phyloP scores from a whole-genome alignment of 306 rosid genomes.

The Citrullus amarus region DNA sequence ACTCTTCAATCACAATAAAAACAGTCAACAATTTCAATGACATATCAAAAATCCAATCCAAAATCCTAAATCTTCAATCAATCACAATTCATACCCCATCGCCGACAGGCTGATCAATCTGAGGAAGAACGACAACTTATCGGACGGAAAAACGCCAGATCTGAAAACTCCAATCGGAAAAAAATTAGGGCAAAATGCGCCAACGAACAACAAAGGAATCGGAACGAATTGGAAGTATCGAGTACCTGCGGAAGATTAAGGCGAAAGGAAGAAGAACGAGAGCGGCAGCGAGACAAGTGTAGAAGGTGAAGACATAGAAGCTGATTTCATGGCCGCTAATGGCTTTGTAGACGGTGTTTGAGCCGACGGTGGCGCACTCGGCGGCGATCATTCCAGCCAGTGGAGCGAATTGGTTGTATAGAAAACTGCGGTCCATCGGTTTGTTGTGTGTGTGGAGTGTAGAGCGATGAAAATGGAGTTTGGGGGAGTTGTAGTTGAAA shows the following conservation, averaged over 20 bases:
- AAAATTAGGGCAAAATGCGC: background rate
- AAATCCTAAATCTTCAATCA: background rate
- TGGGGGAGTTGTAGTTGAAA: no score
- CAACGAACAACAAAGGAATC: background rate
- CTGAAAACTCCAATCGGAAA: background rate
- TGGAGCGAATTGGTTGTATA: slow-evolving; percentile 31
- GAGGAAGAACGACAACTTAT: background rate
- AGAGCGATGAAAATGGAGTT: background rate
- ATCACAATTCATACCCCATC: background rate
- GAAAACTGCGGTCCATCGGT: slow-evolving; percentile 10
- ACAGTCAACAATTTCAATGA: background rate
- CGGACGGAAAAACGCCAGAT: slow-evolving; percentile 7
- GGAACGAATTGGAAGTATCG: background rate
- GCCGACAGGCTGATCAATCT: background rate
- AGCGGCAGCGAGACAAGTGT: slow-evolving; percentile 29
- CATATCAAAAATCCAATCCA: no score
- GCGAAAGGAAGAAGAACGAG: slow-evolving; percentile 35
- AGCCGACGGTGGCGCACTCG: slow-evolving; percentile 40
- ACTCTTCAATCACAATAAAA: background rate
- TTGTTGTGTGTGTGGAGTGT: slow-evolving; percentile 6
- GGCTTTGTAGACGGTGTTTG: slow-evolving; percentile 36
- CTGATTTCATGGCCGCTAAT: slow-evolving; percentile 34
- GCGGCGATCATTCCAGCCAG: slow-evolving; percentile 30
- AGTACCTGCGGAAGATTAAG: slow-evolving; percentile 35
- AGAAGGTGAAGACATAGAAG: slow-evolving; percentile 39